Percentiles rank a stretch among this genome's conserved stretches.
Evolutionary conservation across 495 filamentous ascomycete species (phyloP).

Genomic region (Xylaria nigripes): DNA sequence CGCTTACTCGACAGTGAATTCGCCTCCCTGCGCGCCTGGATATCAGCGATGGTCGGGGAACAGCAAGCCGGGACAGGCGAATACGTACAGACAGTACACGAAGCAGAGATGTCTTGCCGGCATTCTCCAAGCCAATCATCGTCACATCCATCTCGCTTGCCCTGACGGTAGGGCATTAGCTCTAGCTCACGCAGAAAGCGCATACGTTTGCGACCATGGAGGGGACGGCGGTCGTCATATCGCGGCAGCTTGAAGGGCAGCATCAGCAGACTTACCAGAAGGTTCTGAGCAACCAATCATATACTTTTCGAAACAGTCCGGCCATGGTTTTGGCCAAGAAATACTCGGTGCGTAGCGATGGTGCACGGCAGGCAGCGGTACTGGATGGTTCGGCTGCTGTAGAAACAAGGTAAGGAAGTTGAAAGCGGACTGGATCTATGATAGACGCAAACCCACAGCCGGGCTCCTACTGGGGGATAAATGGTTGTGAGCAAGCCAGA

Average conservation of each 20-base stretch:
- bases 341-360: constrained; percentile 1
- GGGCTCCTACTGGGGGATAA: constrained; percentile 18
- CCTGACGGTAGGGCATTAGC: constrained; percentile 44
- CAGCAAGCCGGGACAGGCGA: constrained; percentile 1
- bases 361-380: background rate
- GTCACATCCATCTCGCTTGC: constrained; percentile 99
- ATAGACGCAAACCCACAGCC: constrained; percentile 18
- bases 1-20: constrained; percentile 98
- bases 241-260: constrained; percentile 15
- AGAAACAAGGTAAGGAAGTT: background rate
- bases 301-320: constrained; percentile 83
- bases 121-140: constrained; percentile 98
- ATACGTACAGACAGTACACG: constrained; percentile 83
- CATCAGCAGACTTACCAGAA: constrained; percentile 73
- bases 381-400: background rate
- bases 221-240: constrained; percentile 10
- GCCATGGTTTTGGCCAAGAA: constrained; percentile 50
- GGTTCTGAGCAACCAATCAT: constrained; percentile 95
- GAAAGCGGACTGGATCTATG: constrained; percentile 2
- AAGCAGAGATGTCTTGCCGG: constrained; percentile 92
- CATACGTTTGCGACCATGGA: constrained; percentile 14
- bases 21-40: constrained; percentile 62
- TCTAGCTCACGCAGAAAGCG: constrained; percentile 15
- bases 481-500: constrained; percentile 18
- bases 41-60: constrained; percentile 16